Evolutionary conservation across 352 stramenopile species (phyloP).

Genomic region (Pythium graminicola): DNA sequence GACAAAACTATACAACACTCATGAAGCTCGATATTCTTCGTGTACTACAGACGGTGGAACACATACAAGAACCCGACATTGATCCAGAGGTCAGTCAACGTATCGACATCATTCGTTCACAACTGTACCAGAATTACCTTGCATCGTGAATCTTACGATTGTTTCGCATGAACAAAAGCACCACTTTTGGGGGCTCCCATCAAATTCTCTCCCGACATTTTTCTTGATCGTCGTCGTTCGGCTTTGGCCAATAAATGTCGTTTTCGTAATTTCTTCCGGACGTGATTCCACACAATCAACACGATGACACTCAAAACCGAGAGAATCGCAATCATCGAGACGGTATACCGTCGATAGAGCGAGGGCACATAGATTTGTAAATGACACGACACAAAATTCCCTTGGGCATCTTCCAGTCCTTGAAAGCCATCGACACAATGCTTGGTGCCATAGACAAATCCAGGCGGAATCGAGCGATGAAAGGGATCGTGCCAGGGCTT

Average conservation of each 20-base stretch:
- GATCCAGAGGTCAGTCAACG: too few relatives aligned
- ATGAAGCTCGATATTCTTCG: too few relatives aligned
- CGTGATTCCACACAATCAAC: slow-evolving; percentile 78
- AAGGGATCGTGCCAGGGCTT: slow-evolving; percentile 82
- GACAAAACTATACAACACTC: too few relatives aligned
- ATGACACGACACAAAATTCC: slow-evolving; percentile 91
- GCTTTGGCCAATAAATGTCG: slow-evolving; percentile 87
- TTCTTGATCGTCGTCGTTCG: slow-evolving; percentile 78
- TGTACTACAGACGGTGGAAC: too few relatives aligned
- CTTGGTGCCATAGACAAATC: slow-evolving; percentile 90
- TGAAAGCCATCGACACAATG: slow-evolving; percentile 92
- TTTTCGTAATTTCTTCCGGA: slow-evolving; percentile 74
- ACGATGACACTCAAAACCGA: slow-evolving; percentile 58
- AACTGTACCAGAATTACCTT: too few relatives aligned
- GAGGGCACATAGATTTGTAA: slow-evolving; percentile 92
- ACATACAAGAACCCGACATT: too few relatives aligned
- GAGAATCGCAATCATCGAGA: slow-evolving; percentile 66
- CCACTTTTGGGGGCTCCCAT: slow-evolving; percentile 33
- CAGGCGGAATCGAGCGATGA: slow-evolving; percentile 53
- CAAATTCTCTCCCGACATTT: slow-evolving; percentile 54
- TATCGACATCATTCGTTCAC: too few relatives aligned
- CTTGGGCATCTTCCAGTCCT: slow-evolving; percentile 84
- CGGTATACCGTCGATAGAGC: slow-evolving; percentile 73
- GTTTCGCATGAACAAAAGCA: slow-evolving; percentile 58
- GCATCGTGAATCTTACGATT: too few relatives aligned